Percentiles rank a stretch among this genome's conserved stretches.
These are phyloP conservation scores for Neobulgaria alba DNA, from an alignment of 2,329 filamentous ascomycete species.

Conservation along the genomic window DNA sequence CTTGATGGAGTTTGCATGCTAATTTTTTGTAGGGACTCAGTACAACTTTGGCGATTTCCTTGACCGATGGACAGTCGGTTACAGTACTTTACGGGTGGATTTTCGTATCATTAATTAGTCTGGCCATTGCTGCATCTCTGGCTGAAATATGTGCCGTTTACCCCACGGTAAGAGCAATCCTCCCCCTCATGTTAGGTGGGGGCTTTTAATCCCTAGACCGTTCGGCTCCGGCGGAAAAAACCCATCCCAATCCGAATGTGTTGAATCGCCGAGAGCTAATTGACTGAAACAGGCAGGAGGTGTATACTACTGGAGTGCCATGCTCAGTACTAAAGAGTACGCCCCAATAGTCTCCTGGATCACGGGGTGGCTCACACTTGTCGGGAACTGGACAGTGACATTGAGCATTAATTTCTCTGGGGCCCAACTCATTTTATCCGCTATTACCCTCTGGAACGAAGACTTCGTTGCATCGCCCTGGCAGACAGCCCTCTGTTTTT, in stretches of 20 bases:
- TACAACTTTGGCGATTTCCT: constrained; percentile 60
- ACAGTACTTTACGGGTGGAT: constrained; percentile 59
- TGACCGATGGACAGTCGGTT: constrained; percentile 60
- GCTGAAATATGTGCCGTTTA: constrained; percentile 64
- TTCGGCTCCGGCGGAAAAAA: neutral
- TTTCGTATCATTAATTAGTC: constrained; percentile 53
- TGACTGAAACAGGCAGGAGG: constrained; percentile 38
- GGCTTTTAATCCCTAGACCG: neutral
- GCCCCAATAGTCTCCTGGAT: constrained; percentile 61
- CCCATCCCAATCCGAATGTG: neutral
- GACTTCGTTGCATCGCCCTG: constrained; percentile 58
- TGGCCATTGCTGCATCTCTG: constrained; percentile 55
- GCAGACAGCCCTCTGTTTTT: constrained; percentile 65
- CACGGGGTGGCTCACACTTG: constrained; percentile 62
- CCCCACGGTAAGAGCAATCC: constrained; percentile 38
- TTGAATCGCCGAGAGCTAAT: neutral
- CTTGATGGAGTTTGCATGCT: neutral
- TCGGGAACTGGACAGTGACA: constrained; percentile 63
- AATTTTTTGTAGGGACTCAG: constrained; percentile 39
- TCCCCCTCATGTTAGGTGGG: neutral
- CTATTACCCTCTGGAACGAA: constrained; percentile 62
- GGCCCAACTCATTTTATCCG: constrained; percentile 56
- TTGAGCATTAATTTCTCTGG: constrained; percentile 64
- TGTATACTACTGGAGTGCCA: constrained; percentile 64
- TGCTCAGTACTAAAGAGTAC: constrained; percentile 56